These are phyloP conservation scores for Tetraselmis chui DNA, from an alignment of 139 green algal genomes.

Conservation along the genomic window DNA sequence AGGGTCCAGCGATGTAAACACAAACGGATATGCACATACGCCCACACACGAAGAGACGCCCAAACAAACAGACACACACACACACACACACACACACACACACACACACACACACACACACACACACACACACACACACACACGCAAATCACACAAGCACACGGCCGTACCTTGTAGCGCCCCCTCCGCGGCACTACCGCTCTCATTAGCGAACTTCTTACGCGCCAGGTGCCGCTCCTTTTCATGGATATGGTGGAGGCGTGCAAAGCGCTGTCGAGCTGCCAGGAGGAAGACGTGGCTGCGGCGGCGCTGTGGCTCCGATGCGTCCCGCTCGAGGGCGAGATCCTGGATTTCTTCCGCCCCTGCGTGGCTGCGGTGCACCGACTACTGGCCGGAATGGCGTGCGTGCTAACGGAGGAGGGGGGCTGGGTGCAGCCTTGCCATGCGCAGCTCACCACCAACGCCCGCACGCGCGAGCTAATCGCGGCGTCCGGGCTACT, in stretches of 20 bases:
- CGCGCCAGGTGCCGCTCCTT: neutral
- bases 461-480: conserved; percentile 4
- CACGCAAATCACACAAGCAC: too few species aligned
- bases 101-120: too few species aligned
- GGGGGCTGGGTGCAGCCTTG: conserved; percentile 28
- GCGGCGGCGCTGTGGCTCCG: conserved; percentile 33
- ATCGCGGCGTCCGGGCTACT: conserved; percentile 6
- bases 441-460: conserved; percentile 23
- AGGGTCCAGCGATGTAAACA: too few species aligned
- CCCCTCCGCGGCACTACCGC: too few species aligned
- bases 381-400: conserved; percentile 17
- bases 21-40: too few species aligned
- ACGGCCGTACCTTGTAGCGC: too few species aligned
- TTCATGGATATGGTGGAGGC: neutral
- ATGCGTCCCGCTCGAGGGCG: conserved; percentile 33
- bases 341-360: conserved; percentile 47
- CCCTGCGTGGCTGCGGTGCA: conserved; percentile 20
- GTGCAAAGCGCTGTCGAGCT: neutral
- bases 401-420: conserved; percentile 32
- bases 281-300: neutral
- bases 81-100: too few species aligned
- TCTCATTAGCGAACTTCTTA: too few species aligned
- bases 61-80: too few species aligned
- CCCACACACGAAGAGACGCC: too few species aligned
- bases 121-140: too few species aligned